These are phyloP conservation scores for Cyclotella baltica DNA, from an alignment of 108 stramenopile species.

Conservation along the genomic window DNA sequence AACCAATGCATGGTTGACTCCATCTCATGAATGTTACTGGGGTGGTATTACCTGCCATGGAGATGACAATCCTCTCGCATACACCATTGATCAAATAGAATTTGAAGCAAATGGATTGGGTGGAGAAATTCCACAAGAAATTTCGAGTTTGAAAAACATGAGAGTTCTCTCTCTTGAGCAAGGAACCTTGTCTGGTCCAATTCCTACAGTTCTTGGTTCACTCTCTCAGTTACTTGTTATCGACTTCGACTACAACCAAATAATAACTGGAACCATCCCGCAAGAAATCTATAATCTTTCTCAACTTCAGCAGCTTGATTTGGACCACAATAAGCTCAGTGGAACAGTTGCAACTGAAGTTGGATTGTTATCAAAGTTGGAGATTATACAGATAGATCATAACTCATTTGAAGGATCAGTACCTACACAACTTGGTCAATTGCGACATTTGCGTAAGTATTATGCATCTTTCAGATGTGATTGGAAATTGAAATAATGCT, in stretches of 20 bases:
- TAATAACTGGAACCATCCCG: conserved; percentile 59
- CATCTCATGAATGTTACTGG: conserved; percentile 58
- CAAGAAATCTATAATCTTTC: conserved; percentile 32
- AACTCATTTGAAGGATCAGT: background rate
- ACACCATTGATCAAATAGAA: conserved; percentile 36
- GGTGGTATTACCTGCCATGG: conserved; percentile 57
- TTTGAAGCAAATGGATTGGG: conserved; percentile 16
- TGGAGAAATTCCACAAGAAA: conserved; percentile 47
- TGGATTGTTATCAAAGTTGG: background rate
- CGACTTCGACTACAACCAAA: conserved; percentile 33
- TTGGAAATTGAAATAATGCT: background rate
- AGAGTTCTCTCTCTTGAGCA: conserved; percentile 34
- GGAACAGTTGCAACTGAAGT: background rate
- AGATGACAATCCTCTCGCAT: conserved; percentile 20
- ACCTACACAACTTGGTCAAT: background rate
- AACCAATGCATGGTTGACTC: conserved; percentile 35
- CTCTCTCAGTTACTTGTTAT: conserved; percentile 28
- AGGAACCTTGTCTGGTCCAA: conserved; percentile 42
- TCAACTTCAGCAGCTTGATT: conserved; percentile 3
- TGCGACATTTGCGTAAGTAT: background rate
- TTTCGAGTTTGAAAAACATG: conserved; percentile 32
- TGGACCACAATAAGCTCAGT: background rate
- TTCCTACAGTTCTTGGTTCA: conserved; percentile 45
- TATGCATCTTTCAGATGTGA: background rate
- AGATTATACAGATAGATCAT: background rate